Percentiles rank a stretch among this genome's conserved stretches.
phyloP scores from a whole-genome alignment of 2,329 filamentous ascomycete species.

The Arachnomyces sp. region DNA sequence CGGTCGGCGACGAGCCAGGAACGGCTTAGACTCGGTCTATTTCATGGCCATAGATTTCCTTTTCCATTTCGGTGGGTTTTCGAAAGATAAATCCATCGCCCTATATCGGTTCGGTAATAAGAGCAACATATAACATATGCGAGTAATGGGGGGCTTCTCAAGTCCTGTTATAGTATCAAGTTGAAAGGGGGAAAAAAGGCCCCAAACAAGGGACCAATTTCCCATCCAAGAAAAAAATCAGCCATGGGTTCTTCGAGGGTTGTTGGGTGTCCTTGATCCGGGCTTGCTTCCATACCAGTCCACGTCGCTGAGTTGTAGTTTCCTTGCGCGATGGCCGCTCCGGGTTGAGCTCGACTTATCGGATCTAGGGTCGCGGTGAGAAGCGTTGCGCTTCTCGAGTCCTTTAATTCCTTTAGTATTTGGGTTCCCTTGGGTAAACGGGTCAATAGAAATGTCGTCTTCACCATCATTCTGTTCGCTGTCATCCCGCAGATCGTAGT shows the following conservation, averaged over 20 bases:
- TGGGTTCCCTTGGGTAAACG: conserved; percentile 18
- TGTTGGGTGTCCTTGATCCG: conserved; percentile 6
- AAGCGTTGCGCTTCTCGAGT: conserved; percentile 33
- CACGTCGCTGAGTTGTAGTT: conserved; percentile 90
- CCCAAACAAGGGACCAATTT: conserved; percentile 7
- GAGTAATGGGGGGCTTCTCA: neutral
- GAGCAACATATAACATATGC: too few species aligned
- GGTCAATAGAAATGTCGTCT: conserved; percentile 22
- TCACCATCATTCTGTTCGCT: conserved; percentile 73
- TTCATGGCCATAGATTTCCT: too few species aligned
- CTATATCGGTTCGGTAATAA: too few species aligned
- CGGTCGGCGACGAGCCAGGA: too few species aligned
- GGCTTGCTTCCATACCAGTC: conserved; percentile 65
- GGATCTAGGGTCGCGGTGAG: conserved; percentile 32
- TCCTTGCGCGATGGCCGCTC: conserved; percentile 72
- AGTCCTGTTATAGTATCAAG: neutral
- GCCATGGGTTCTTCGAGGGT: conserved; percentile 4
- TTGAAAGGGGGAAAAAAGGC: conserved; percentile 1
- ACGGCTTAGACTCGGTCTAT: too few species aligned
- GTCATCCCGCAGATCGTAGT: conserved; percentile 83
- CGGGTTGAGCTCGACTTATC: conserved; percentile 57
- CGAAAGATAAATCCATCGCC: too few species aligned
- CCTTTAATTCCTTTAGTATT: conserved; percentile 29
- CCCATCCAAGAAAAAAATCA: neutral
- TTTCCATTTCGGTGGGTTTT: too few species aligned